Evolutionary conservation across 208 protist genomes (phyloP).

Genomic region (Trypanosoma caninum): DNA sequence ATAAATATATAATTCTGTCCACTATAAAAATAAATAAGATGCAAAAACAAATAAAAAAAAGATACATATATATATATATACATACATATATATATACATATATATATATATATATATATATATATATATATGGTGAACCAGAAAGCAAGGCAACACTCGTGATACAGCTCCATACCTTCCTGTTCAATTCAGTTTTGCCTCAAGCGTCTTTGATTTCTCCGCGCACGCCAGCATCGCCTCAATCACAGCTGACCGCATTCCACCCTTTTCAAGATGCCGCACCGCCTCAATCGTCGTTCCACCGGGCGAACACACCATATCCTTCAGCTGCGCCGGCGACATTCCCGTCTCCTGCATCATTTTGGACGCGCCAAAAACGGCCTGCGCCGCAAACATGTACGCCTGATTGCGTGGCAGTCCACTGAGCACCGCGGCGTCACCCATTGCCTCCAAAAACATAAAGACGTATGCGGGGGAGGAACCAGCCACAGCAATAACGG

Average conservation of each 20-base stretch:
- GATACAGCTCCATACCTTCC: too few species aligned
- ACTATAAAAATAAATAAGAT: constrained; percentile 1
- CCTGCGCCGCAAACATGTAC: constrained; percentile 89
- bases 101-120: neutral
- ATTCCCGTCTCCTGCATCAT: constrained; percentile 82
- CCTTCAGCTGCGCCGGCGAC: constrained; percentile 82
- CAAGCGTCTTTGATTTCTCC: constrained; percentile 85
- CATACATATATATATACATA: constrained; percentile 4
- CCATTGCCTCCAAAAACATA: constrained; percentile 95
- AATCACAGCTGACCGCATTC: constrained; percentile 90
- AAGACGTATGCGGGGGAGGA: constrained; percentile 95
- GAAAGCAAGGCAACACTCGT: neutral
- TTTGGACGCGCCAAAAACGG: constrained; percentile 89
- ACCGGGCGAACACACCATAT: constrained; percentile 91
- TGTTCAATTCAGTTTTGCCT: constrained; percentile 33
- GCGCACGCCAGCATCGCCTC: constrained; percentile 89
- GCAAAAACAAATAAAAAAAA: neutral
- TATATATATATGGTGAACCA: too few species aligned
- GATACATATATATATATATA: neutral
- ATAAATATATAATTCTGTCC: too few species aligned
- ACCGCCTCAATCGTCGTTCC: constrained; percentile 96
- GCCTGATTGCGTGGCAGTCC: constrained; percentile 87
- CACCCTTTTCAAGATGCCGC: constrained; percentile 87
- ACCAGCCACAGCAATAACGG: constrained; percentile 94
- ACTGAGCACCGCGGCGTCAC: constrained; percentile 92